These are phyloP conservation scores for Cercospora sesami DNA, from an alignment of 2,329 filamentous ascomycete species.

Conservation along the genomic window DNA sequence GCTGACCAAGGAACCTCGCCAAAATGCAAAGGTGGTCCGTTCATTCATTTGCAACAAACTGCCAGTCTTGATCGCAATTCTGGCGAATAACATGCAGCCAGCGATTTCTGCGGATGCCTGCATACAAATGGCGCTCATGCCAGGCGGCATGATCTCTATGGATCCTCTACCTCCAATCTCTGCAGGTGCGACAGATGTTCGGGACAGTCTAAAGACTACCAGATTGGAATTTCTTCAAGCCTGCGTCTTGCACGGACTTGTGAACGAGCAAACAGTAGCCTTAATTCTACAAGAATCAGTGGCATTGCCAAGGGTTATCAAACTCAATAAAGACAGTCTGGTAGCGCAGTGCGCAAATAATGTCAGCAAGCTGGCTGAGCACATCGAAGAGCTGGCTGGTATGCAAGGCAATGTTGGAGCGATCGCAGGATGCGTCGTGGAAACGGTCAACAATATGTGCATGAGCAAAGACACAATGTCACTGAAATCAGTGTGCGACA, in stretches of 20 bases:
- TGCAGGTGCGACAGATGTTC: constrained; percentile 55
- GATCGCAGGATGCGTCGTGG: constrained; percentile 67
- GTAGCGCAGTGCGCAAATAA: constrained; percentile 76
- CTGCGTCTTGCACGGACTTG: constrained; percentile 83
- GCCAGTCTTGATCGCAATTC: constrained; percentile 60
- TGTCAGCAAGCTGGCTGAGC: constrained; percentile 69
- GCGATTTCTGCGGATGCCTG: constrained; percentile 63
- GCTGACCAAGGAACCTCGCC: constrained; percentile 63
- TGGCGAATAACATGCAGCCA: constrained; percentile 59
- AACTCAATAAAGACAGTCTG: constrained; percentile 74
- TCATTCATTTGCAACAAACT: constrained; percentile 82
- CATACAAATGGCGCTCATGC: constrained; percentile 64
- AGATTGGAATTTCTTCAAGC: constrained; percentile 84
- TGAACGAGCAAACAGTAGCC: constrained; percentile 75
- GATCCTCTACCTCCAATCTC: constrained; percentile 66
- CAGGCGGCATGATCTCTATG: constrained; percentile 58
- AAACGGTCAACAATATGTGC: constrained; percentile 61
- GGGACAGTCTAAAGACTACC: constrained; percentile 64
- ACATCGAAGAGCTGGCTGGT: constrained; percentile 79
- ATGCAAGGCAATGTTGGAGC: constrained; percentile 91
- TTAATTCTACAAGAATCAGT: constrained; percentile 80
- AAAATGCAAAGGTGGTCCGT: constrained; percentile 69
- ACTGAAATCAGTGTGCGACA: constrained; percentile 71
- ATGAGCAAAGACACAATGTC: constrained; percentile 74
- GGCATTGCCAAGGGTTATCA: constrained; percentile 70